A percentile compares a stretch with the other conserved stretches of the same genome.
Evolutionary conservation across 306 rosid genomes (phyloP).

Genomic region (Sesbania bispinosa): DNA sequence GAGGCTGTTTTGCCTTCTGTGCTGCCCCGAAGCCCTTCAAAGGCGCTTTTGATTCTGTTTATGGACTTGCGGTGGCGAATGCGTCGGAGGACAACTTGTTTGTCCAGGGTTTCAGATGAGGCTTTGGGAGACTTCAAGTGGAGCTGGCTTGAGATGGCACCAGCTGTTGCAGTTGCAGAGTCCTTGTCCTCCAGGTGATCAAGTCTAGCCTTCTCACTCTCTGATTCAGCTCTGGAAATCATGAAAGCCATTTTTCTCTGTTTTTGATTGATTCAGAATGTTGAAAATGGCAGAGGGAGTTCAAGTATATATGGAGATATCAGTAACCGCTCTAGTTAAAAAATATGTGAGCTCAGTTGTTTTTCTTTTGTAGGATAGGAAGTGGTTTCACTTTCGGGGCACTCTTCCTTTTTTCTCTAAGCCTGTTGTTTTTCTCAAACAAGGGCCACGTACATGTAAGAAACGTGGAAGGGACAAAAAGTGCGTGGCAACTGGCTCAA

Average conservation of each 20-base stretch:
- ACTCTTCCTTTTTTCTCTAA: not conserved
- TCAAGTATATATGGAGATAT: slow-evolving; percentile 16
- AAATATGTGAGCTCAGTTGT: not conserved
- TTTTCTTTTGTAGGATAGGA: not conserved
- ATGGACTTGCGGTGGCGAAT: slow-evolving; percentile 56
- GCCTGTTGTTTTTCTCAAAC: slow-evolving; percentile 54
- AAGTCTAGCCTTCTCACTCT: slow-evolving; percentile 19
- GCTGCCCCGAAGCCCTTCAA: slow-evolving; percentile 35
- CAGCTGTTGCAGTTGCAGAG: not conserved
- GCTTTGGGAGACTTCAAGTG: slow-evolving; percentile 40
- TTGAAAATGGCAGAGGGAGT: not conserved
- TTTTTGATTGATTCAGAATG: not conserved
- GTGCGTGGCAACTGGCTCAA: not conserved
- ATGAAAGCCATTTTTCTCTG: slow-evolving; percentile 36
- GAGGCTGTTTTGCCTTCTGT: slow-evolving; percentile 20
- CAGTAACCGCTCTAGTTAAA: not conserved
- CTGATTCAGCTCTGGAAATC: slow-evolving; percentile 33
- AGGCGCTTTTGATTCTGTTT: slow-evolving; percentile 41
- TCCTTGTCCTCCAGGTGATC: slow-evolving; percentile 21
- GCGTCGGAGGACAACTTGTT: slow-evolving; percentile 58
- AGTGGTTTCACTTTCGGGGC: slow-evolving; percentile 43
- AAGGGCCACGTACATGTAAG: slow-evolving; percentile 5
- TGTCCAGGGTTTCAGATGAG: slow-evolving; percentile 43
- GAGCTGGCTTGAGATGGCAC: slow-evolving; percentile 47
- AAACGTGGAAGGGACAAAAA: slow-evolving; percentile 6